phyloP scores from a whole-genome alignment of 1,284 basidiomycete species.

The Sutorius eximius region DNA sequence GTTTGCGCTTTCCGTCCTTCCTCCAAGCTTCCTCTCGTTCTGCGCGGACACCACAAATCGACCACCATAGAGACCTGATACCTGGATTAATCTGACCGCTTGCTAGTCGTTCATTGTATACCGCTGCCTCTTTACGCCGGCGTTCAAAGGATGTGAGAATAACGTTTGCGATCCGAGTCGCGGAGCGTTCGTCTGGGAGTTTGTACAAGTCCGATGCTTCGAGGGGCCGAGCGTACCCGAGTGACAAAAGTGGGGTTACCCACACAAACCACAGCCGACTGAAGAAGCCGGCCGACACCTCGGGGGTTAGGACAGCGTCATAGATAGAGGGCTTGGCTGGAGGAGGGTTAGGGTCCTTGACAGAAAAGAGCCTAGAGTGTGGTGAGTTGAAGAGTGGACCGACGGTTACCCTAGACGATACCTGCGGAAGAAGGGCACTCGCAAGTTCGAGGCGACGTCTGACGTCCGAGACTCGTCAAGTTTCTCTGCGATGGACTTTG shows the following conservation, averaged over 20 bases:
- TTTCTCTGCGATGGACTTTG: background rate
- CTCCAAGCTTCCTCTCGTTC: constrained; percentile 65
- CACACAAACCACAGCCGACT: constrained; percentile 56
- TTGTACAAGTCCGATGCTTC: constrained; percentile 86
- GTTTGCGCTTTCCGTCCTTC: constrained; percentile 58
- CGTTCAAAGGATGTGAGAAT: constrained; percentile 68
- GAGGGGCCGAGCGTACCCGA: constrained; percentile 74
- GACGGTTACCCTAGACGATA: background rate
- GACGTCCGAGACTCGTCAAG: background rate
- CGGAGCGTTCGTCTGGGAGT: constrained; percentile 63
- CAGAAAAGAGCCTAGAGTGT: constrained; percentile 13
- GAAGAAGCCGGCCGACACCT: constrained; percentile 45
- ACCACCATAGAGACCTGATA: constrained; percentile 59
- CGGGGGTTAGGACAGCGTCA: constrained; percentile 48
- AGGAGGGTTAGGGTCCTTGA: constrained; percentile 31
- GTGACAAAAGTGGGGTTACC: constrained; percentile 70
- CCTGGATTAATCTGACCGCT: constrained; percentile 65
- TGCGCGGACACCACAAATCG: constrained; percentile 50
- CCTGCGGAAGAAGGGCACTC: constrained; percentile 3
- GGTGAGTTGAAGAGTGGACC: background rate
- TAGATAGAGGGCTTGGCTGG: constrained; percentile 45
- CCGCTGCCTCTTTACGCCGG: constrained; percentile 58
- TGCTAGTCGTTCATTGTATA: constrained; percentile 69
- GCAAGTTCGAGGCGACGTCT: background rate
- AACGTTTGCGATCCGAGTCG: constrained; percentile 58